Conservation (phyloP, 73 alveolate genomes). For the Urostyla sp. region DNA sequence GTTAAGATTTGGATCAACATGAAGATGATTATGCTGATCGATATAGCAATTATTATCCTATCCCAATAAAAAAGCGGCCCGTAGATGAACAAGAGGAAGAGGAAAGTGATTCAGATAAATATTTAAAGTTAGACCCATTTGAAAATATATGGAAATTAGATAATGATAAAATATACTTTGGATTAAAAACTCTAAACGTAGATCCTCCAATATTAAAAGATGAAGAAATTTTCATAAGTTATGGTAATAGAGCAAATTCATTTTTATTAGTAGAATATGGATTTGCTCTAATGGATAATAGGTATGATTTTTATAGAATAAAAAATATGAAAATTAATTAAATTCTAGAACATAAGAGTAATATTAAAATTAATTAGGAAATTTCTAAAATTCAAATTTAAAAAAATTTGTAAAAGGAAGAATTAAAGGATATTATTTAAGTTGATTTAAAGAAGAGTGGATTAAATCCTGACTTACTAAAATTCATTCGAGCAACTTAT, state of each 20-base stretch:
- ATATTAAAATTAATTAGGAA: not conserved
- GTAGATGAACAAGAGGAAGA: conserved; percentile 29
- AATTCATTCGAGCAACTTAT: not conserved
- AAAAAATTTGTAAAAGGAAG: not conserved
- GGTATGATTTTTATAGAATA: conserved; percentile 57
- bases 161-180: conserved; percentile 28
- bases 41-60: conserved; percentile 36
- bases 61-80: not conserved
- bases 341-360: not conserved
- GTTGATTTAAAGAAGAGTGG: conserved; percentile 51
- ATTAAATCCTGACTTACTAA: conserved; percentile 14
- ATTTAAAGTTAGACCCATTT: conserved; percentile 13
- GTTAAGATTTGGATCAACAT: conserved; percentile 45
- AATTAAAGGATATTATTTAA: conserved; percentile 16
- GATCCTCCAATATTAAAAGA: conserved; percentile 20
- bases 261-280: conserved; percentile 60
- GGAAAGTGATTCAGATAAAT: conserved; percentile 50
- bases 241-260: conserved; percentile 66
- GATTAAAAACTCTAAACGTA: conserved; percentile 2
- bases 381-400: not conserved
- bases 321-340: not conserved
- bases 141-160: conserved; percentile 57
- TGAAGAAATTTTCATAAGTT: conserved; percentile 29
- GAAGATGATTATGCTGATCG: conserved; percentile 53
- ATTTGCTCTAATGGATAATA: conserved; percentile 44